Evolutionary conservation across 768 basidiomycete genomes (phyloP), one percentile per base, ranked within the genome.

Genomic region (Gymnopilus junonius): DNA sequence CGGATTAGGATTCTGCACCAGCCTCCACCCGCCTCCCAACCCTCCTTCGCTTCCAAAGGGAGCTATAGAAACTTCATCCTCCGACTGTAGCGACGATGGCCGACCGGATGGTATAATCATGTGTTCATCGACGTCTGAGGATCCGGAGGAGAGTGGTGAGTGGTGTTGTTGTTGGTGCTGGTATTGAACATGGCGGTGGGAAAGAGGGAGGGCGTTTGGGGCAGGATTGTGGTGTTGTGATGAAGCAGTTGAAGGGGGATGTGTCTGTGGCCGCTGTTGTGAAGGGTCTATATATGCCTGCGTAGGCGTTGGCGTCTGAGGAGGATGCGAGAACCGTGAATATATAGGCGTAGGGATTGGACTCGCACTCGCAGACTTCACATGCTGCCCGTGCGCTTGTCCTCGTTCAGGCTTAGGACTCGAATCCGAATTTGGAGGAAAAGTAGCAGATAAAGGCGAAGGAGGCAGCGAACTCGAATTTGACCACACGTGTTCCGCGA

Each of bases 11-110:
- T n/a, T 27, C 20, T 40, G 35, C 34, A 84, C 82, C 42, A 83
- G 74, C 69, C 80, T 86, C 88, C 88, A 90, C 14, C 85, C 82
- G 6, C 70, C 70, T 4, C 82, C 83, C 3, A 76, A 72, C 8
- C 75, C 71, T 20, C 76, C 69, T 11, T 27, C 35, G 4, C 35
- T 39, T 5, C 23, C 35, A 23, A 40, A 17, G 8, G 35, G 34
- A 12, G 23, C 37, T 51, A 51, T 51, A 4, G 80, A 77, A 35
- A 77, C 75, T 31, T 85, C 86, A 37, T 86, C 83, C 59, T 83
- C 85, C 32, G 48, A 51, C 7, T 29, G 48, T 20, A 29, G 48
- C 5, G 48, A 51, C 14, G 48, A 81, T 80, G 62, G 77, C 79
- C 32, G 82, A 75, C 32, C 46, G 7, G 63, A 60, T 10, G 63